A percentile compares a stretch with the other conserved stretches of the same genome.
phyloP scores from a whole-genome alignment of 257 asterid genomes.

The Lycium barbarum region DNA sequence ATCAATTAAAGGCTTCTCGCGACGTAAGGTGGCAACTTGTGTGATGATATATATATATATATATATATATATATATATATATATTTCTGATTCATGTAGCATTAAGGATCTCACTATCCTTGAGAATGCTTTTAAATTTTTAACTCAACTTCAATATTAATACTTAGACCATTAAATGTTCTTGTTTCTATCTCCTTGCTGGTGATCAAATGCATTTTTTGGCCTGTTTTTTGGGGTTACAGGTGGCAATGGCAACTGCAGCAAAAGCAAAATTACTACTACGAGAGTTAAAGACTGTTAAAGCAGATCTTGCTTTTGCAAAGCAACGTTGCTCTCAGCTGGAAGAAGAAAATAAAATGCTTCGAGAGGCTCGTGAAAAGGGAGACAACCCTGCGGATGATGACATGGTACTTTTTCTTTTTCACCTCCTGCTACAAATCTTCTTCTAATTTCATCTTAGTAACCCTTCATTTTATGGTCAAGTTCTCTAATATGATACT shows the following conservation, averaged over 20 bases:
- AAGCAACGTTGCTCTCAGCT: conserved; percentile 86
- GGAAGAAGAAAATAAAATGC: conserved; percentile 90
- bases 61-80: conserved; percentile 28
- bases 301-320: conserved; percentile 87
- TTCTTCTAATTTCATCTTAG: background rate
- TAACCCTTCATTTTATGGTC: background rate
- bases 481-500: background rate
- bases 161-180: background rate
- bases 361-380: conserved; percentile 81
- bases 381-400: conserved; percentile 83
- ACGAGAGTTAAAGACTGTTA: conserved; percentile 88
- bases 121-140: background rate
- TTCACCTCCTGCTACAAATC: background rate
- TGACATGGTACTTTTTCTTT: conserved; percentile 68
- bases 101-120: conserved; percentile 9
- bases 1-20: conserved; percentile 92
- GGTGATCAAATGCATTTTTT: conserved; percentile 36
- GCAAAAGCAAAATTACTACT: conserved; percentile 92
- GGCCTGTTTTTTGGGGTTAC: conserved; percentile 27
- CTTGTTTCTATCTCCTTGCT: conserved; percentile 17
- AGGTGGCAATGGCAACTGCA: conserved; percentile 99
- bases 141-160: background rate
- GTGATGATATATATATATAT: conserved; percentile 33
- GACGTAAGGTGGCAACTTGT: conserved; percentile 86
- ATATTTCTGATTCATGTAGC: conserved; percentile 13